phyloP scores from a whole-genome alignment of 176 grass and related monocot genomes.

The Poa annua region DNA sequence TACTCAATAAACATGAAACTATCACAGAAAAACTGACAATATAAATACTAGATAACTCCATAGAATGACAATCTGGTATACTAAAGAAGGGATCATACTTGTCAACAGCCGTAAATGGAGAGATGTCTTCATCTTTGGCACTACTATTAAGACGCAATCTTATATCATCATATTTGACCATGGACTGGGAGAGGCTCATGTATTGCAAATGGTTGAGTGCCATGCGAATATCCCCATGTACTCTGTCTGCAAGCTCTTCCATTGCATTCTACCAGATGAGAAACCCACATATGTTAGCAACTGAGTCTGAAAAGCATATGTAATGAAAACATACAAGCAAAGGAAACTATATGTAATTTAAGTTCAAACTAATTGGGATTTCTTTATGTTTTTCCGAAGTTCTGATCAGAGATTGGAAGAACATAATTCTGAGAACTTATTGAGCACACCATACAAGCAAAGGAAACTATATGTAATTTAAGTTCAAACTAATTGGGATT shows the following conservation, averaged over 20 bases:
- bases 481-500: neutral
- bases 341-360: neutral
- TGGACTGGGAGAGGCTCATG: conserved; percentile 87
- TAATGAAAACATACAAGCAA: neutral
- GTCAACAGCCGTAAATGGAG: conserved; percentile 95
- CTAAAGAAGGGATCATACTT: conserved; percentile 67
- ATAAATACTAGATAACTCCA: conserved; percentile 23
- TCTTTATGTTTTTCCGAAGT: neutral
- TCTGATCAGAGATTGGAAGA: conserved; percentile 21
- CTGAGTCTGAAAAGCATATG: conserved; percentile 18
- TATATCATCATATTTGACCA: conserved; percentile 99
- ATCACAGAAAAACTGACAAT: conserved; percentile 11
- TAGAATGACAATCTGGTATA: neutral
- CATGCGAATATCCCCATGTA: conserved; percentile 98
- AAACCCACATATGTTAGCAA: conserved; percentile 35
- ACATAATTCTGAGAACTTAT: conserved; percentile 31
- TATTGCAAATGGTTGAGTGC: conserved; percentile 99
- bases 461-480: neutral
- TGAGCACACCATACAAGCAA: conserved; percentile 62
- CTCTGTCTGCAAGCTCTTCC: conserved; percentile 99
- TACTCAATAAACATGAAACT: conserved; percentile 8
- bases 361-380: neutral
- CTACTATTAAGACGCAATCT: conserved; percentile 84
- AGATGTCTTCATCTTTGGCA: conserved; percentile 99
- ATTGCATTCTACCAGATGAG: conserved; percentile 65